Conservation (phyloP, 345 rosid species). For the Brassica rapa region DNA sequence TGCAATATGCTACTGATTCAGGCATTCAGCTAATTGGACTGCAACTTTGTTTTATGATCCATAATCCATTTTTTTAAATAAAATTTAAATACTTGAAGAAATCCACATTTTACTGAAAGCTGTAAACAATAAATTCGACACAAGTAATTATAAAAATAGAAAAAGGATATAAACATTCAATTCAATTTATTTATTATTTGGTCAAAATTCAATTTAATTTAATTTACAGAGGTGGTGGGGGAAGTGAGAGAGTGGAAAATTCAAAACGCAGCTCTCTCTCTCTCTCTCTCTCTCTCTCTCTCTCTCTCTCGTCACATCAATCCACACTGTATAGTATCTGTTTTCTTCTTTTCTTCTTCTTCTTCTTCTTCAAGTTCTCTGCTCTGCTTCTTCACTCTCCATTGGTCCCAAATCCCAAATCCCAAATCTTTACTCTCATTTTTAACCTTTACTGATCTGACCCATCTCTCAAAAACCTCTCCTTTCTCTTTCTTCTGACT, state of each 20-base stretch:
- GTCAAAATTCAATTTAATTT: neutral
- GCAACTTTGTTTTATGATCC: neutral
- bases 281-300: constrained; percentile 1
- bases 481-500: neutral
- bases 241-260: constrained; percentile 31
- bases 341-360: neutral
- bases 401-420: constrained; percentile 23
- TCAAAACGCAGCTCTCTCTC: constrained; percentile 21
- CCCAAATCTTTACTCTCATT: constrained; percentile 21
- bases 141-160: too few relatives aligned
- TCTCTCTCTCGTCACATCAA: constrained; percentile 40
- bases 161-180: neutral
- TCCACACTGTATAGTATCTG: constrained; percentile 33
- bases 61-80: neutral
- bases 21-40: neutral
- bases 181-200: neutral
- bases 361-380: constrained; percentile 11
- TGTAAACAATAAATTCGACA: constrained; percentile 27
- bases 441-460: constrained; percentile 27
- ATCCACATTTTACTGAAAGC: constrained; percentile 6
- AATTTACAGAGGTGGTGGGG: constrained; percentile 34
- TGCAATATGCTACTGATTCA: neutral
- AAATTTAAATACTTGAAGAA: neutral
- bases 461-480: constrained; percentile 36
- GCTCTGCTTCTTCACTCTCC: constrained; percentile 7